Evolutionary conservation across 352 stramenopile species (phyloP).

Genomic region (Phytophthora pistaciae): DNA sequence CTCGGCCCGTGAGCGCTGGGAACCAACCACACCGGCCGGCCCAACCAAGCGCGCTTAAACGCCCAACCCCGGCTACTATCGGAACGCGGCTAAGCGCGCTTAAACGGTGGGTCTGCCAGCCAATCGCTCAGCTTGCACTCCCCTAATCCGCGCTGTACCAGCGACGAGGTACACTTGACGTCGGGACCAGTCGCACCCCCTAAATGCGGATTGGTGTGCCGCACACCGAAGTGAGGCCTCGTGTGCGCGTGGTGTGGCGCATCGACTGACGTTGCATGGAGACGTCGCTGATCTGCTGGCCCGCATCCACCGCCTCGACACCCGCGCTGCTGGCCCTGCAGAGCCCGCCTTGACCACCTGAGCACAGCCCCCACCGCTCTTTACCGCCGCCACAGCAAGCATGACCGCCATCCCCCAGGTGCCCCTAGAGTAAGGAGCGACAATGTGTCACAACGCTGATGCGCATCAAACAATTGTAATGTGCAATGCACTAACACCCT

Average conservation of each 20-base stretch:
- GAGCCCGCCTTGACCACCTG: conserved; percentile 12
- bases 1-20: conserved; percentile 32
- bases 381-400: neutral
- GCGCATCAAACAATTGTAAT: neutral
- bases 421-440: conserved; percentile 42
- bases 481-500: neutral
- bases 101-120: conserved; percentile 24
- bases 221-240: neutral
- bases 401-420: conserved; percentile 47
- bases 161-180: conserved; percentile 5
- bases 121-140: conserved; percentile 24
- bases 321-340: conserved; percentile 7
- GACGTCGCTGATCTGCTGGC: conserved; percentile 32
- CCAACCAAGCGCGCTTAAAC: conserved; percentile 32
- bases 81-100: conserved; percentile 30
- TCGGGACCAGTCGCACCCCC: conserved; percentile 6
- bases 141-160: neutral
- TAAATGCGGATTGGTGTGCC: neutral
- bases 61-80: conserved; percentile 14
- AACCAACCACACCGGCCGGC: conserved; percentile 35
- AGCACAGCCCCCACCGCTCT: neutral
- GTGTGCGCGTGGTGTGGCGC: conserved; percentile 15
- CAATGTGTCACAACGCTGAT: neutral
- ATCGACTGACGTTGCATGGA: conserved; percentile 31
- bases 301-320: conserved; percentile 13